Evolutionary conservation across 768 basidiomycete species (phyloP).

Genomic region (Grammothele lineata): DNA sequence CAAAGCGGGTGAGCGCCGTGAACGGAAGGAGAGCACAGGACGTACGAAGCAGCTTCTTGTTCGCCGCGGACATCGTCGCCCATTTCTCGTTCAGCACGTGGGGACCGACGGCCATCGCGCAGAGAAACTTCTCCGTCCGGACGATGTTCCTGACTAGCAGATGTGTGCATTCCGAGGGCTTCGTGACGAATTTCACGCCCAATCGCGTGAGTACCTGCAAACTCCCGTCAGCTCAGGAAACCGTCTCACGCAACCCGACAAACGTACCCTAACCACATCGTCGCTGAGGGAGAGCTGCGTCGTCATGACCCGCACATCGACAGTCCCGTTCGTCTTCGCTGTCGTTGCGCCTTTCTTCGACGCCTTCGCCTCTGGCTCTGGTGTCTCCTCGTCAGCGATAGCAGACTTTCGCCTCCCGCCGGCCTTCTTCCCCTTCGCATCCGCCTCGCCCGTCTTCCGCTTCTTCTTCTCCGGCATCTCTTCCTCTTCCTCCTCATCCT

Average conservation of each 20-base stretch:
- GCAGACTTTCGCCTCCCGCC: slow-evolving; percentile 5
- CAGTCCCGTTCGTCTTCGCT: background rate
- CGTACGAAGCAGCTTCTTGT: slow-evolving; percentile 61
- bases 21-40: slow-evolving; percentile 9
- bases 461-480: slow-evolving; percentile 23
- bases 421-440: slow-evolving; percentile 10
- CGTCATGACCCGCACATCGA: slow-evolving; percentile 52
- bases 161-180: slow-evolving; percentile 72
- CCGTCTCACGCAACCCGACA: too few species aligned
- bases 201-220: slow-evolving; percentile 55
- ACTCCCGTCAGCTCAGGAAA: background rate
- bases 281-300: slow-evolving; percentile 61
- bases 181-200: slow-evolving; percentile 60
- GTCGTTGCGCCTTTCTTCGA: too few species aligned
- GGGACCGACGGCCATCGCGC: slow-evolving; percentile 62
- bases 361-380: background rate
- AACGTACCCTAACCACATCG: slow-evolving; percentile 53
- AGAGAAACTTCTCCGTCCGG: slow-evolving; percentile 86
- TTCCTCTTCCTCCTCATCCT: slow-evolving; percentile 21
- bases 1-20: background rate
- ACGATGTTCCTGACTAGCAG: slow-evolving; percentile 65
- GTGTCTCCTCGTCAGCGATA: slow-evolving; percentile 7
- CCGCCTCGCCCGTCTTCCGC: slow-evolving; percentile 20
- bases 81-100: slow-evolving; percentile 64
- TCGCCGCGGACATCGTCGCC: slow-evolving; percentile 56